These are phyloP conservation scores for Saccharum officinarum DNA, from an alignment of 176 grass and related monocot species.

Conservation along the genomic window DNA sequence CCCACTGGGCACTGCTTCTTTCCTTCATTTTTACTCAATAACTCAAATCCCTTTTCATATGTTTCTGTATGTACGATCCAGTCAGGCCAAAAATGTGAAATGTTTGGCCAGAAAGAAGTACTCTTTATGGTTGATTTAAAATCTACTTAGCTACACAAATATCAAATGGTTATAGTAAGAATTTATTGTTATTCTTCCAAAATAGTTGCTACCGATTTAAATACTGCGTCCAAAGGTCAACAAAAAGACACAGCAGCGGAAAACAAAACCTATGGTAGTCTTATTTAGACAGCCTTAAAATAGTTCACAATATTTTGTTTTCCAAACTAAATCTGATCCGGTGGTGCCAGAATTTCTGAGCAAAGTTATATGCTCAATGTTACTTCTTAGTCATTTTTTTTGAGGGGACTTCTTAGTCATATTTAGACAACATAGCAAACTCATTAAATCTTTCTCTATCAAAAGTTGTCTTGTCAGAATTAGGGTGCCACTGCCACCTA, in stretches of 20 bases:
- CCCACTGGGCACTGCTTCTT: neutral
- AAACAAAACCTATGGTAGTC: neutral
- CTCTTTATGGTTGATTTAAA: neutral
- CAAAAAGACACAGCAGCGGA: neutral
- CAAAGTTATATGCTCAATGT: neutral
- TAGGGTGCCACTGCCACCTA: slow-evolving; percentile 15
- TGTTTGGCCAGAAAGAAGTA: neutral
- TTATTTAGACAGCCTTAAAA: neutral
- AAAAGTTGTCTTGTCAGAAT: slow-evolving; percentile 25
- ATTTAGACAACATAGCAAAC: slow-evolving; percentile 1
- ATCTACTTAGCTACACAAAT: neutral
- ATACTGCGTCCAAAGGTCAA: neutral
- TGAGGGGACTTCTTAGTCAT: slow-evolving; percentile 17
- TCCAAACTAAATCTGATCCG: neutral
- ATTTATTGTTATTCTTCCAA: neutral
- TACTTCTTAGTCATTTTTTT: slow-evolving; percentile 19
- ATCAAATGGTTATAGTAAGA: neutral
- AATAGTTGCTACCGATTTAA: neutral
- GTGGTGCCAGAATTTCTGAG: neutral
- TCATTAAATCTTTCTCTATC: slow-evolving; percentile 6
- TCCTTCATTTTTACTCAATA: slow-evolving; percentile 20
- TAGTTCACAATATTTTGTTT: neutral
- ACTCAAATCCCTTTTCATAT: slow-evolving; percentile 15
- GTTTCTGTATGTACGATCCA: neutral
- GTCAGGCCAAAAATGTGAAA: too few relatives aligned